Conservation (phyloP, 2,329 filamentous ascomycete genomes). For the Monilinia aucupariae region DNA sequence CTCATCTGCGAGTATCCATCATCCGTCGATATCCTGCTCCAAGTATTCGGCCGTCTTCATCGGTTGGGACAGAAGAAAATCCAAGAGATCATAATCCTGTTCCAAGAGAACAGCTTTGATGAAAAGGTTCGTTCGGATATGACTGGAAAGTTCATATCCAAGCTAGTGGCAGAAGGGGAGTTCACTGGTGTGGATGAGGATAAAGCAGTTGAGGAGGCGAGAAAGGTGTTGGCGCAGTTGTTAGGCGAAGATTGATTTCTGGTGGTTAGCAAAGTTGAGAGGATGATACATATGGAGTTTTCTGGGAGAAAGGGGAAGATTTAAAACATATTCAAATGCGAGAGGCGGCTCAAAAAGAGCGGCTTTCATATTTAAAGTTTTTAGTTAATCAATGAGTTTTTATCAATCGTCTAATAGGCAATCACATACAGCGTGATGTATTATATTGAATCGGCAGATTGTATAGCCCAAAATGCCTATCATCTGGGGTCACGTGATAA, state of each 20-base stretch:
- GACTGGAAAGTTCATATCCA: background rate
- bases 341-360: too few relatives aligned
- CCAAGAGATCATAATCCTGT: background rate
- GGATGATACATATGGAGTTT: too few relatives aligned
- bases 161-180: background rate
- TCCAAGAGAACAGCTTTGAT: background rate
- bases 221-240: background rate
- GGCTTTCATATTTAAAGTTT: too few relatives aligned
- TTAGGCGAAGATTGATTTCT: background rate
- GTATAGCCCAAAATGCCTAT: too few relatives aligned
- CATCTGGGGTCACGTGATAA: too few relatives aligned
- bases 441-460: too few relatives aligned
- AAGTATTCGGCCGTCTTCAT: background rate
- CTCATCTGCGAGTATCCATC: background rate
- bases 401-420: too few relatives aligned
- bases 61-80: background rate
- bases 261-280: too few relatives aligned
- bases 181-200: background rate
- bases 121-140: background rate
- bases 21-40: background rate
- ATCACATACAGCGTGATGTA: too few relatives aligned
- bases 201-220: background rate
- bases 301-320: too few relatives aligned
- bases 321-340: too few relatives aligned
- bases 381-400: too few relatives aligned